Conservation (phyloP, 495 filamentous ascomycete species). For the Talaromyces wortmannii region DNA sequence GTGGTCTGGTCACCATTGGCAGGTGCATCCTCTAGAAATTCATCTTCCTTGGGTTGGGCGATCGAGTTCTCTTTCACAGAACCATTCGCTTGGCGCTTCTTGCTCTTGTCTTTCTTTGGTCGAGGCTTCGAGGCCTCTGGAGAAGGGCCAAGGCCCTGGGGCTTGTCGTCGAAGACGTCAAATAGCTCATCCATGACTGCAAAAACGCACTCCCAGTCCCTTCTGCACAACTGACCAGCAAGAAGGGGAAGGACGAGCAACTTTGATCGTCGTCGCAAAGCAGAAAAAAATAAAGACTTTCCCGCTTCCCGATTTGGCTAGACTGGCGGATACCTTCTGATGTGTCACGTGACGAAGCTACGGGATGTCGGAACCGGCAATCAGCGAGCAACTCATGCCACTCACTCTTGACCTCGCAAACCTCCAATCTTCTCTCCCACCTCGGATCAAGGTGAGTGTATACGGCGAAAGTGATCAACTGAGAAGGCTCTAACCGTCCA, state of each 20-base stretch:
- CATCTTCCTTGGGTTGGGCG: constrained; percentile 44
- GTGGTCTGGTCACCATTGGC: constrained; percentile 10
- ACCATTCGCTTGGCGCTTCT: constrained; percentile 80
- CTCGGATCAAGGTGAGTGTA: not conserved
- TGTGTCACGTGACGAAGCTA: not conserved
- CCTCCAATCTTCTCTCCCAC: not conserved
- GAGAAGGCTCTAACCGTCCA: not conserved
- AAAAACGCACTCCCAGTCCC: not conserved
- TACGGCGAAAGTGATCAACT: not conserved
- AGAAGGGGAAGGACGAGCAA: not conserved
- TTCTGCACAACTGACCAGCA: not conserved
- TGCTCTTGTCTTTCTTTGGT: constrained; percentile 55
- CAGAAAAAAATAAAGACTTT: not conserved
- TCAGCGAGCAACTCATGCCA: not conserved
- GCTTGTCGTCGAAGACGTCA: constrained; percentile 70
- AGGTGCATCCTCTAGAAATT: constrained; percentile 24
- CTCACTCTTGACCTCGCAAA: not conserved
- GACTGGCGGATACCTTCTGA: not conserved
- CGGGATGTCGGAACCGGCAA: not conserved
- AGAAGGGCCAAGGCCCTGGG: constrained; percentile 31
- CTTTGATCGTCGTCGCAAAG: not conserved
- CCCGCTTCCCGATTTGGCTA: constrained; percentile 5
- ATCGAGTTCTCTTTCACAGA: constrained; percentile 50
- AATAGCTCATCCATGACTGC: constrained; percentile 71
- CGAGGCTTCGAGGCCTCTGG: constrained; percentile 25